A percentile compares a stretch with the other conserved stretches of the same genome.
Conservation (phyloP, 306 rosid species). For the Cicer bijugum region DNA sequence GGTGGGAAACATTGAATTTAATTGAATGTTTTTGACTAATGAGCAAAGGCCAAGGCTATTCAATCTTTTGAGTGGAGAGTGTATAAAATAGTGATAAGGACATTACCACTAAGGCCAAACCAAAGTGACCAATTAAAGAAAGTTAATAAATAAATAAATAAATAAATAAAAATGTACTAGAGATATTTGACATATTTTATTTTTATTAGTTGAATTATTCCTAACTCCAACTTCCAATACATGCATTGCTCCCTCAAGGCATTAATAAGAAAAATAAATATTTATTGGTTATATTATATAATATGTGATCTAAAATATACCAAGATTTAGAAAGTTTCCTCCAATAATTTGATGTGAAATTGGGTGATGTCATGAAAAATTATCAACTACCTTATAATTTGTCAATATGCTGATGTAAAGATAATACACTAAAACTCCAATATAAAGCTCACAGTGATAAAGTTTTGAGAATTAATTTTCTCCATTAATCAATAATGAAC, state of each 20-base stretch:
- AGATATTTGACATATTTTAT: slow-evolving; percentile 40
- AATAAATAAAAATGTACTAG: slow-evolving; percentile 11
- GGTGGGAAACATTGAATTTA: slow-evolving; percentile 50
- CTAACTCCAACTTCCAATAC: slow-evolving; percentile 47
- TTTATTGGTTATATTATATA: not conserved
- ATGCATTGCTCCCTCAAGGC: slow-evolving; percentile 28
- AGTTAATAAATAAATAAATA: not conserved
- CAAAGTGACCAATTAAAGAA: slow-evolving; percentile 40
- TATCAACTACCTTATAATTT: slow-evolving; percentile 39
- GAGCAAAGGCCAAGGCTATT: slow-evolving; percentile 36
- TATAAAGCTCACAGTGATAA: slow-evolving; percentile 40
- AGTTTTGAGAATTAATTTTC: slow-evolving; percentile 26
- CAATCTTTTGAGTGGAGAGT: slow-evolving; percentile 44
- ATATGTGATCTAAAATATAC: slow-evolving; percentile 37
- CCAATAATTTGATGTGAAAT: slow-evolving; percentile 53
- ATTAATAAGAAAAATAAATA: slow-evolving; percentile 33
- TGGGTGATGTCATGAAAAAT: slow-evolving; percentile 50
- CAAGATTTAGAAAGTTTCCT: slow-evolving; percentile 41
- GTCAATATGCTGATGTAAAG: slow-evolving; percentile 28
- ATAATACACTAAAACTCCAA: slow-evolving; percentile 53
- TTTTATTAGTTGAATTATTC: slow-evolving; percentile 38
- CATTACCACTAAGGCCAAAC: slow-evolving; percentile 42
- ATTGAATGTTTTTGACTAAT: slow-evolving; percentile 40
- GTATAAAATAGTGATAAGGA: slow-evolving; percentile 49
- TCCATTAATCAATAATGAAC: slow-evolving; percentile 27